A percentile compares a stretch with the other conserved stretches of the same genome.
Evolutionary conservation across 2,329 filamentous ascomycete genomes (phyloP).

Genomic region (Orbilia blumenaviensis): DNA sequence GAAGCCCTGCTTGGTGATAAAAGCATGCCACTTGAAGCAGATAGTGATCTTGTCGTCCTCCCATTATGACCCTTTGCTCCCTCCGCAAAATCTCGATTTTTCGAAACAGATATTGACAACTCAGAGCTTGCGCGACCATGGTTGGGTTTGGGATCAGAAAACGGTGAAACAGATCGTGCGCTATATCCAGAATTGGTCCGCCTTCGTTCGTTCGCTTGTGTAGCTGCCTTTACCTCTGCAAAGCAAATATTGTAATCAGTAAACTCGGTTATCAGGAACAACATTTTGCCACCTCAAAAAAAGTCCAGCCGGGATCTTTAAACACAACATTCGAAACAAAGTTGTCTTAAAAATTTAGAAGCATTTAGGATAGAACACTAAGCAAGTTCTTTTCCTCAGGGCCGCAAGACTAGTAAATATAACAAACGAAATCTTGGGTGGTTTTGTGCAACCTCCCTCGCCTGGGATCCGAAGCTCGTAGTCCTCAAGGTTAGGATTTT

Average conservation of each 20-base stretch:
- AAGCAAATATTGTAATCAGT: constrained; percentile 51
- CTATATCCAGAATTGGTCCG: constrained; percentile 66
- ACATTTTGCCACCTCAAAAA: constrained; percentile 15
- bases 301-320: not conserved
- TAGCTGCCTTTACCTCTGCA: constrained; percentile 53
- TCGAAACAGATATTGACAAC: constrained; percentile 65
- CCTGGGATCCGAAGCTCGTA: too few species aligned
- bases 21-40: constrained; percentile 40
- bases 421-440: constrained; percentile 39
- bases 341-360: not conserved
- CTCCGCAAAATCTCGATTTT: constrained; percentile 31
- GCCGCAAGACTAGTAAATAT: constrained; percentile 20
- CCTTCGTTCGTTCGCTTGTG: constrained; percentile 63
- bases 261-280: constrained; percentile 51
- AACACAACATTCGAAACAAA: constrained; percentile 16
- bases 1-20: constrained; percentile 25
- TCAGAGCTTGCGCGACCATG: constrained; percentile 78
- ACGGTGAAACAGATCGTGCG: constrained; percentile 68
- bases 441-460: constrained; percentile 43
- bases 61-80: constrained; percentile 39
- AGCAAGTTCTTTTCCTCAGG: not conserved
- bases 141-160: constrained; percentile 52
- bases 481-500: constrained; percentile 11
- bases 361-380: constrained; percentile 17
- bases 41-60: constrained; percentile 28